phyloP scores from a whole-genome alignment of 768 basidiomycete genomes.

The Boletus tomentosulus region DNA sequence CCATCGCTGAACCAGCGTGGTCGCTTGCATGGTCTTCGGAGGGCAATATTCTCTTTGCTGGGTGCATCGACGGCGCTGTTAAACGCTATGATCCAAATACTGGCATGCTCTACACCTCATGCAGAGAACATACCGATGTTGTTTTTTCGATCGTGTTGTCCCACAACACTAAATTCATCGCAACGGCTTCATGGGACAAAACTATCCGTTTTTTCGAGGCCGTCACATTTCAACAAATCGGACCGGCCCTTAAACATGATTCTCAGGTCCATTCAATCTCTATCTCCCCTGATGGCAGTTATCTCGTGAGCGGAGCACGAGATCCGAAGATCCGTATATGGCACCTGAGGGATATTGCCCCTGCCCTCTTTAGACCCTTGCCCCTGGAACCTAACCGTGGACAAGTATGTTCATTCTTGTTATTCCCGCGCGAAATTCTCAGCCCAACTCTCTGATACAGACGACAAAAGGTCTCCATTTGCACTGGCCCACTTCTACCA shows the following conservation, averaged over 20 bases:
- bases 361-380: slow-evolving; percentile 11
- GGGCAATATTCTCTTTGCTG: slow-evolving; percentile 13
- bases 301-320: slow-evolving; percentile 15
- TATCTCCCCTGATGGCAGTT: slow-evolving; percentile 11
- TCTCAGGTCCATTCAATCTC: slow-evolving; percentile 9
- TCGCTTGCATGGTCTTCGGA: slow-evolving; percentile 21
- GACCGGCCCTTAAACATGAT: slow-evolving; percentile 14
- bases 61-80: slow-evolving; percentile 16
- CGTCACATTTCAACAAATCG: slow-evolving; percentile 13
- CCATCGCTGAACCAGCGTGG: slow-evolving; percentile 13
- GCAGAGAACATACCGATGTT: slow-evolving; percentile 14
- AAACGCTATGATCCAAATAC: slow-evolving; percentile 8
- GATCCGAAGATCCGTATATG: slow-evolving; percentile 16
- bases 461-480: not conserved
- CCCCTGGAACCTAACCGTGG: slow-evolving; percentile 12
- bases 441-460: not conserved
- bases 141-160: slow-evolving; percentile 21
- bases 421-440: too few species aligned
- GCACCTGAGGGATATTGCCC: slow-evolving; percentile 10
- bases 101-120: not conserved
- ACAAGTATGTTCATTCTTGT: slow-evolving; percentile 4
- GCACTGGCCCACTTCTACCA: not conserved
- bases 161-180: slow-evolving; percentile 17
- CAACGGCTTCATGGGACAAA: slow-evolving; percentile 26
- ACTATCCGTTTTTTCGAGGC: slow-evolving; percentile 29